phyloP scores from a whole-genome alignment of 2,329 filamentous ascomycete genomes.

The Anthostomella pinea region DNA sequence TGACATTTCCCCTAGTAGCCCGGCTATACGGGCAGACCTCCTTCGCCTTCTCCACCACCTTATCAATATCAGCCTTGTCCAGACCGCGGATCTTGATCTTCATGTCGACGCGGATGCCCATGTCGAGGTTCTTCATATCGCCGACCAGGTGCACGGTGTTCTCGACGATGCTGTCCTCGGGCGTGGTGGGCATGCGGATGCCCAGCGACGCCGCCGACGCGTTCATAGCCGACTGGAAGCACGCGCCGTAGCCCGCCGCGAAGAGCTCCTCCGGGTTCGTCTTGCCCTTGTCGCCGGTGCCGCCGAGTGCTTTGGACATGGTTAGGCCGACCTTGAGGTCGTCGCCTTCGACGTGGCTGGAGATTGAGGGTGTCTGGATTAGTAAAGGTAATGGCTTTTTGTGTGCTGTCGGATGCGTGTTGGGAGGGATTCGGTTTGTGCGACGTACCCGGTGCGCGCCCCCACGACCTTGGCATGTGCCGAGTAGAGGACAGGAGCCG shows the following conservation, averaged over 20 bases:
- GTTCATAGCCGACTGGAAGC: conserved; percentile 20
- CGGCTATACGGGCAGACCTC: conserved; percentile 18
- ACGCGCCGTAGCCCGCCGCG: conserved; percentile 19
- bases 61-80: conserved; percentile 7
- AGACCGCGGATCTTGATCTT: conserved; percentile 11
- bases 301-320: conserved; percentile 18
- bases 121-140: conserved; percentile 17
- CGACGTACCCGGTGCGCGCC: conserved; percentile 17
- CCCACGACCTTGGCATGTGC: conserved; percentile 16
- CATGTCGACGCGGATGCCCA: conserved; percentile 19
- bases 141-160: conserved; percentile 18
- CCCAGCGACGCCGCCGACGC: conserved; percentile 11
- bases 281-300: conserved; percentile 16
- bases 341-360: conserved; percentile 16
- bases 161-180: conserved; percentile 15
- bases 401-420: no score
- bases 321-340: conserved; percentile 13
- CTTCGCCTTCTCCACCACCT: conserved; percentile 12
- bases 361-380: no score
- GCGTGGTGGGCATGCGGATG: conserved; percentile 10
- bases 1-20: conserved; percentile 14
- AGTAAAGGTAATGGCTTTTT: no score
- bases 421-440: no score
- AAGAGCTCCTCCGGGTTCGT: conserved; percentile 21
- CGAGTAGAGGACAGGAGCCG: conserved; percentile 17